phyloP scores from a whole-genome alignment of 1,284 basidiomycete genomes.

The Leucoagaricus sp. region DNA sequence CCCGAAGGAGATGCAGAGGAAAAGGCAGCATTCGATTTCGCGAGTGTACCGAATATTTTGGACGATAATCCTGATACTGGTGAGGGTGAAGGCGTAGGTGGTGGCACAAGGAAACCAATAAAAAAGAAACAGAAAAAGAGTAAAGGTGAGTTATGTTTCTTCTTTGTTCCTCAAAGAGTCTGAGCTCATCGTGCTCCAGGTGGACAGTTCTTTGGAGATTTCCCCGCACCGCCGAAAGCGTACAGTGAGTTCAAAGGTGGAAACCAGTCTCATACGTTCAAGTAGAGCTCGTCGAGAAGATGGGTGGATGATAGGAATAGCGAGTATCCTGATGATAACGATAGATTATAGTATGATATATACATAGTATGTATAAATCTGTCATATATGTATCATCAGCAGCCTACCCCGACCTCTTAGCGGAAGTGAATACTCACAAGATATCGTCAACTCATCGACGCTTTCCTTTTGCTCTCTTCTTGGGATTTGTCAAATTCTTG shows the following conservation, averaged over 20 bases:
- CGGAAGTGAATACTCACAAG: too few relatives aligned
- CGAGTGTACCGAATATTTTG: constrained; percentile 72
- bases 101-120: constrained; percentile 36
- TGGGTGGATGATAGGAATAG: too few relatives aligned
- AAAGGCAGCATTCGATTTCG: constrained; percentile 71
- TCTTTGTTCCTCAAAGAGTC: neutral
- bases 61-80: constrained; percentile 55
- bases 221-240: constrained; percentile 68
- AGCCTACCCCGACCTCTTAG: too few relatives aligned
- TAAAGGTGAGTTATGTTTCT: constrained; percentile 44
- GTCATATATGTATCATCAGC: too few relatives aligned
- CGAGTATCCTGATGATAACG: too few relatives aligned
- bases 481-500: constrained; percentile 40
- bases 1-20: constrained; percentile 14
- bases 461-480: constrained; percentile 43
- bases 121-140: constrained; percentile 48
- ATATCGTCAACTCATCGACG: constrained; percentile 24
- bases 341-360: neutral
- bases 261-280: constrained; percentile 73
- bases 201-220: constrained; percentile 52
- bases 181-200: constrained; percentile 26
- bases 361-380: too few relatives aligned
- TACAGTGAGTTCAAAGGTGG: constrained; percentile 68
- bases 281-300: constrained; percentile 28
- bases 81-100: constrained; percentile 34